These are phyloP conservation scores for Codiaeum variegatum DNA, from an alignment of 441 rosid species.

Conservation along the genomic window DNA sequence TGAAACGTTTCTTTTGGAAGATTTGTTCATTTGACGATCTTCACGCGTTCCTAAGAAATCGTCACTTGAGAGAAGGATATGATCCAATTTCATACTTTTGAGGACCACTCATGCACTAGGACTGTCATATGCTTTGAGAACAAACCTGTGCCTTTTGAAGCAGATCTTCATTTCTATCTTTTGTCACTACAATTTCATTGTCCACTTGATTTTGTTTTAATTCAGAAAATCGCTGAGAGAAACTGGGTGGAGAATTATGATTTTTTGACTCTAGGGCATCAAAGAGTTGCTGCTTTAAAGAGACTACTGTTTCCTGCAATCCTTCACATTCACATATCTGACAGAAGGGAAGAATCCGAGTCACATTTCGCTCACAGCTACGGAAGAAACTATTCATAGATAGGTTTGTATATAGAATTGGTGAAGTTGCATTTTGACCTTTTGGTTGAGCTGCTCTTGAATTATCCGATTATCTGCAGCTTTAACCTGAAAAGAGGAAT, in stretches of 20 bases:
- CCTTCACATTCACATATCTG: conserved; percentile 77
- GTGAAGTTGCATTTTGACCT: conserved; percentile 41
- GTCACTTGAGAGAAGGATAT: not conserved
- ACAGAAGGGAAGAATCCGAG: conserved; percentile 21
- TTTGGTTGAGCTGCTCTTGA: conserved; percentile 87
- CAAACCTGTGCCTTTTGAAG: conserved; percentile 56
- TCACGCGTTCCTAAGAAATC: no score
- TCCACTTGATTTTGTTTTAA: conserved; percentile 31
- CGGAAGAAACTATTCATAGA: not conserved
- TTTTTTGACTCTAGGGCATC: conserved; percentile 54
- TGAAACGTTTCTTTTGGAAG: no score
- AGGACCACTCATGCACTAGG: conserved; percentile 1
- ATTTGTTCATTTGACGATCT: no score
- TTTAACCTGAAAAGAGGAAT: conserved; percentile 62
- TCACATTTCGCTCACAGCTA: conserved; percentile 25
- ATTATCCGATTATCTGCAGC: conserved; percentile 87
- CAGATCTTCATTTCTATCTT: conserved; percentile 35
- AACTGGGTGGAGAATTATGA: conserved; percentile 32
- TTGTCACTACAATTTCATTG: conserved; percentile 31
- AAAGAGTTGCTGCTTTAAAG: conserved; percentile 73
- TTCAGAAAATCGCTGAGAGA: conserved; percentile 39
- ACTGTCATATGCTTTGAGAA: conserved; percentile 13
- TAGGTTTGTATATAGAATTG: not conserved
- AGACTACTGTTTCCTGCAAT: conserved; percentile 64
- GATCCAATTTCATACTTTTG: conserved; percentile 15